Evolutionary conservation across 1,139 yeast species (phyloP).

Genomic region (Suhomyces anneliseae): DNA sequence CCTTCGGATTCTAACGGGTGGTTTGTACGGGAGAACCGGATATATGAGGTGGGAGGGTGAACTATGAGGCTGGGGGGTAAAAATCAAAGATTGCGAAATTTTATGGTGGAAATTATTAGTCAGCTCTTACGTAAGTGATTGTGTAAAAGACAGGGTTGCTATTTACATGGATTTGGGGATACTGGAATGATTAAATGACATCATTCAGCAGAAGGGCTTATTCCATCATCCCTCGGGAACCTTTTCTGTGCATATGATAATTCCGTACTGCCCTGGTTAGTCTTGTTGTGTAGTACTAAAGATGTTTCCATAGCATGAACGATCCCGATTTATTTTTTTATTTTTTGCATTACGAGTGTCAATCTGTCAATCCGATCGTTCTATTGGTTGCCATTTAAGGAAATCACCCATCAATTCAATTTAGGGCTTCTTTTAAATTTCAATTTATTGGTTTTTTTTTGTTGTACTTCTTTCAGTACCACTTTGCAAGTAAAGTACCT

Average conservation of each 20-base stretch:
- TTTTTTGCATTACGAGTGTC: too few species aligned
- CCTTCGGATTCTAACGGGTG: background rate
- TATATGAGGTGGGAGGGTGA: background rate
- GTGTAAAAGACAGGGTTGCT: background rate
- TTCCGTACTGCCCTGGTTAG: too few species aligned
- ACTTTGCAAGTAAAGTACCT: constrained; percentile 5
- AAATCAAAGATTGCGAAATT: background rate
- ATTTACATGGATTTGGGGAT: background rate
- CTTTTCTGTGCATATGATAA: too few species aligned
- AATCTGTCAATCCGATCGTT: too few species aligned
- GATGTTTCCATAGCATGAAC: too few species aligned
- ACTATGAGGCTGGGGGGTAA: background rate
- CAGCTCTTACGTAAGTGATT: background rate
- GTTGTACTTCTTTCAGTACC: background rate
- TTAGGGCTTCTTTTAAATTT: background rate
- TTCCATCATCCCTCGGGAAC: background rate
- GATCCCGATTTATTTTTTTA: too few species aligned
- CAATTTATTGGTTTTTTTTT: too few species aligned
- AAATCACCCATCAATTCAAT: too few species aligned
- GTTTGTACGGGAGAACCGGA: background rate
- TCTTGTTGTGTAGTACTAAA: too few species aligned
- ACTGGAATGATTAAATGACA: background rate
- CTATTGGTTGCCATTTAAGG: too few species aligned
- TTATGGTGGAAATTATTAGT: background rate
- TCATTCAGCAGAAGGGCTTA: background rate